Base-by-base conservation (phyloP, 768 basidiomycete species). In the Trametes cingulata region DNA sequence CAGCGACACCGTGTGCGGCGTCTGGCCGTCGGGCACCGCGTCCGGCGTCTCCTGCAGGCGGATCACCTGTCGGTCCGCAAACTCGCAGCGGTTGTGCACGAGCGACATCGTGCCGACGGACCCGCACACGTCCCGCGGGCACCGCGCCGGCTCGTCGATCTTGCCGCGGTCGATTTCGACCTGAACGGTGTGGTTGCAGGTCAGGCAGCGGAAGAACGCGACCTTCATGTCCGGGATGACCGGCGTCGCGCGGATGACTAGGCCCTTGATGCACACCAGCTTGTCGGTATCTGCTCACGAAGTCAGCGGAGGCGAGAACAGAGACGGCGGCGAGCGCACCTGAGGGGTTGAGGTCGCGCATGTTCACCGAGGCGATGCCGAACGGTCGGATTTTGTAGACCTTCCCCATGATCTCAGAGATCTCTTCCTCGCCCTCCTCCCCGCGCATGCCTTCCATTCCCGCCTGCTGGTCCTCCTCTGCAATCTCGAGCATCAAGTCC, bases 151-250 rank as follows among this genome's bases (percentile, higher is more conserved):
- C 73, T 98, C 96, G 71, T 90, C 86, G 66, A 99, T 98, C 74
- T 93, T 92, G 42, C 96, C 97, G n/a, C 95, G 88, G 73, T 98
- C 95, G 50, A 98, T 97, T 70, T 97, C 95, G 62, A 93, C 91
- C 71, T 94, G 94, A 8, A 94, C 87, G n/a, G 97, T 98, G 74
- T 98, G 97, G 40, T 90, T 90, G 73, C 97, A 99, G 37, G 89
- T 90, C 25, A 93, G 79, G 75, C 97, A 99, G 55, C 95, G 91
- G 84, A 99, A 99, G 80, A 99, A 98, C 20, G 96, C 97, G 65
- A 86, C 86, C 76, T 96, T 95, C 97, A 99, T 98, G 75, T 99
- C 97, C 3, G 97, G 97, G 60, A 98, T 98, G 68, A 99, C 91
- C 12, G 96, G 93, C 0, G 97, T 98, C 0, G 95, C 92, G 22